These are phyloP conservation scores for Calonectria hawksworthii DNA, from an alignment of 2,329 filamentous ascomycete species.

Conservation along the genomic window DNA sequence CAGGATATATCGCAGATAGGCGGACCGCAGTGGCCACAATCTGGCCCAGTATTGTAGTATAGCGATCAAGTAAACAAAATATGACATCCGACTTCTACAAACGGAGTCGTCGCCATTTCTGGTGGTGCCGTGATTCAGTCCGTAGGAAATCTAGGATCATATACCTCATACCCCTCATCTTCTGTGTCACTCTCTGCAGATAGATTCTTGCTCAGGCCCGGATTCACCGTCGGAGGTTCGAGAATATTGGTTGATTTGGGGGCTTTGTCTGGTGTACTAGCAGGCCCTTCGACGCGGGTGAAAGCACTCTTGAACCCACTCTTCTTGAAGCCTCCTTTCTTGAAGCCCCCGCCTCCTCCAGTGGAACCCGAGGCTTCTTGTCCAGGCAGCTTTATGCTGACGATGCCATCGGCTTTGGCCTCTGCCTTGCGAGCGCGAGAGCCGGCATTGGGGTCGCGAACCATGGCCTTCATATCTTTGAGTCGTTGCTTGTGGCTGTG, in stretches of 20 bases:
- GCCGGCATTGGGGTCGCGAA: conserved; percentile 76
- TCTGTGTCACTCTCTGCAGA: conserved; percentile 74
- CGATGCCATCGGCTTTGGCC: conserved; percentile 77
- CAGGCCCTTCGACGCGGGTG: conserved; percentile 62
- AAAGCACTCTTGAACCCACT: conserved; percentile 87
- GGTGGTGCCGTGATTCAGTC: conserved; percentile 59
- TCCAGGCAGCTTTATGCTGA: conserved; percentile 74
- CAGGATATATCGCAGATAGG: conserved; percentile 68
- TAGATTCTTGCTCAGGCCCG: conserved; percentile 38
- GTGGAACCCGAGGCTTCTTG: conserved; percentile 49
- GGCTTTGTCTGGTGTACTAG: conserved; percentile 53
- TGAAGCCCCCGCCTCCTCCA: conserved; percentile 65
- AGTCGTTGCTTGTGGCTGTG: conserved; percentile 94
- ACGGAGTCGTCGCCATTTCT: neutral
- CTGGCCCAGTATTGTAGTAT: conserved; percentile 41
- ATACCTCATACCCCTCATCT: conserved; percentile 79
- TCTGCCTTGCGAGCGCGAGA: conserved; percentile 78
- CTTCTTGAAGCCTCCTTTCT: conserved; percentile 83
- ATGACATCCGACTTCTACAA: neutral
- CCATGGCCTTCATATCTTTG: conserved; percentile 89
- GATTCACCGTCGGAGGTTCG: conserved; percentile 37
- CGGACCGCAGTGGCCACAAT: conserved; percentile 52
- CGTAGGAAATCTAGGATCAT: conserved; percentile 72
- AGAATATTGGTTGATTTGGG: conserved; percentile 48
- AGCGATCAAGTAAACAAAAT: conserved; percentile 20